Base-by-base conservation (phyloP, 805 yeast genomes). In the Isabelozyma heimii region DNA sequence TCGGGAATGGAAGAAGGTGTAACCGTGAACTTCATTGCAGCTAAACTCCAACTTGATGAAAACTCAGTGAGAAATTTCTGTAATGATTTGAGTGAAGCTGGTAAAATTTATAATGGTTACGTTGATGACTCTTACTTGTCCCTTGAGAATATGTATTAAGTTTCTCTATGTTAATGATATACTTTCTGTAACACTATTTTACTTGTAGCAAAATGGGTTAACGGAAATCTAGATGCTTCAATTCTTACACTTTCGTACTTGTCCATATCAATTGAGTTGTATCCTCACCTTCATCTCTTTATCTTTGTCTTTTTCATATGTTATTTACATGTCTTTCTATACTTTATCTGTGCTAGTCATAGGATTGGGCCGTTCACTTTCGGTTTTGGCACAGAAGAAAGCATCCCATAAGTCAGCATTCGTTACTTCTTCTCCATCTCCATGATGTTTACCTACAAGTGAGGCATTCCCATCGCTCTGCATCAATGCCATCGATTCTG, bases 1-100 rank as follows among this genome's bases (percentile, higher is more conserved):
- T 70, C 75, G 52, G 70, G 76, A 45, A 85, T 83, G 87, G 80
- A 76, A 42, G 91, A 87, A 61, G 92, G 92, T 56, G 90, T 87
- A n/a, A 90, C 89, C 17, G 70, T 82, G 10, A 79, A 77, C 48
- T 73, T 81, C 52, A 79, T 87, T 50, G 75, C 84, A 12, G 87
- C 83, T 58, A 72, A 76, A 30, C 70, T 87, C 59, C 75, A 72
- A 45, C 50, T 85, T 8, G 58, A 77, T 37, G 77, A 72, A 46
- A 80, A 76, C 20, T 78, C 75, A 28, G 85, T 80, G 16, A 69
- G 70, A 52, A 65, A 70, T 26, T 73, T 73, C 52, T 81, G 89
- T 58, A 73, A 72, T 33, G 72, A 73, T 17, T 72, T 87, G 56
- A 76, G 81, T 10, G 91, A 86, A 41, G 83, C 77, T 49, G 95